These are phyloP conservation scores for Grosmannia serpens DNA, from an alignment of 2,329 filamentous ascomycete genomes.

Conservation along the genomic window DNA sequence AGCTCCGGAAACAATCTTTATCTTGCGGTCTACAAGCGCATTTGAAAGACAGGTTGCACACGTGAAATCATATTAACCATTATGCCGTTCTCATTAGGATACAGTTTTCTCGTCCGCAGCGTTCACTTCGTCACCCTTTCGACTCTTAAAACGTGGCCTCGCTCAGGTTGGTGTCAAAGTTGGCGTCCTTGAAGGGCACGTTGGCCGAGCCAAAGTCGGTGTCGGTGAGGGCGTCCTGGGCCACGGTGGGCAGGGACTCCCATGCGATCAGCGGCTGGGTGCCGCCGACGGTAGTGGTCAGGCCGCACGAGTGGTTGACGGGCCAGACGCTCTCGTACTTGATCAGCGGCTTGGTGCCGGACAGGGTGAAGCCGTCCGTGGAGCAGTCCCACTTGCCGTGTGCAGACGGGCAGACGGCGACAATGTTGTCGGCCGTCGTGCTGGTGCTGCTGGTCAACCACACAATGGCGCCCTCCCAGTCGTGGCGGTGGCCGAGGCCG, in stretches of 20 bases:
- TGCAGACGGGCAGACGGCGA: constrained; percentile 22
- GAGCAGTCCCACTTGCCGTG: constrained; percentile 24
- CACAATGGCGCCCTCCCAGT: constrained; percentile 27
- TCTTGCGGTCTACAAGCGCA: too few relatives aligned
- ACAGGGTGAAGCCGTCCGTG: constrained; percentile 10
- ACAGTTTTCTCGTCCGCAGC: not conserved
- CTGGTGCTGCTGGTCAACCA: constrained; percentile 17
- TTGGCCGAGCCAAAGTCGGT: constrained; percentile 29
- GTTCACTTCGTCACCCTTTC: not conserved
- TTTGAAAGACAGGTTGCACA: too few relatives aligned
- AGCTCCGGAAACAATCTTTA: too few relatives aligned
- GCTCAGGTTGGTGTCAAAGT: constrained; percentile 13
- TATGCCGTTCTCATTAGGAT: not conserved
- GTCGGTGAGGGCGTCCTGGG: constrained; percentile 23
- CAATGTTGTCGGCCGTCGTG: constrained; percentile 18
- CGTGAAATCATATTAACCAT: not conserved
- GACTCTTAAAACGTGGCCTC: constrained; percentile 3
- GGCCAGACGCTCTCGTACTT: constrained; percentile 21
- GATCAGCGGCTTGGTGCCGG: constrained; percentile 16
- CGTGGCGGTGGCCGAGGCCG: constrained; percentile 25
- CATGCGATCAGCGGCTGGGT: constrained; percentile 30
- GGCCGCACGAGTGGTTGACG: constrained; percentile 21
- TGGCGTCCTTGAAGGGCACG: constrained; percentile 25
- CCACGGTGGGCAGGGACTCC: constrained; percentile 26
- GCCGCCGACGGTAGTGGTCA: constrained; percentile 17